Base-by-base conservation (phyloP, 768 basidiomycete species). In the Pholiota conissans region DNA sequence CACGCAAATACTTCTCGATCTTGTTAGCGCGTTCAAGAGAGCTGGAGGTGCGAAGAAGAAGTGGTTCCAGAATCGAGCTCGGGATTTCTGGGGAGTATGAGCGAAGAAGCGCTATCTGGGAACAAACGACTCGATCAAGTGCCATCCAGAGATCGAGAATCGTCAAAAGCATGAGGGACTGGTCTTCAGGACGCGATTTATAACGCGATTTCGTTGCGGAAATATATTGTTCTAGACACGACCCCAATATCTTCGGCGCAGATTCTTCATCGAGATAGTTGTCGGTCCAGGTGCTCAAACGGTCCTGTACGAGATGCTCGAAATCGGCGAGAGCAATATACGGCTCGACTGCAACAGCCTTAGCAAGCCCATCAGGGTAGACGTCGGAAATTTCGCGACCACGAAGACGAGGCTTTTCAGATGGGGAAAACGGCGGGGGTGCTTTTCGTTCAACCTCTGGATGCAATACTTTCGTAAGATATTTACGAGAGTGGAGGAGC, bases 31-130 rank as follows among this genome's bases (percentile, higher is more conserved):
- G 68, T 10, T 52, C 55, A 20, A 80, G 54, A 9, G 57, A 56
- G 18, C 61, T 53, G 3, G 66, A 53, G 51, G 67, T 69, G 24
- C 67, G 71, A 1, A 84, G 69, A 7, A 84, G 65, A 20, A 84
- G 71, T 0, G 71, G 58, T 27, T 81, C 70, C 14, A 83, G 61
- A 22, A 81, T 62, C 2, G 49, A 51, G 3, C 55, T 20, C 0
- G 78, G 71, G 0, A 84, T 64, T 57, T 80, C 80, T 0, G 83
- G 80, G 10, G 79, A 76, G 55, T 80, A 83, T 5, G 76, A 65
- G 0, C 45, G 39, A 4, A 84, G 65, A 13, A 82, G 68, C 2
- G 82, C 76, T 34, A 67, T 64, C 20, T 70, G 64, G 14, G 28
- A 34, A n/a, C 75, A 63, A 2, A 65, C 70, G 16, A 76, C 27